These are phyloP conservation scores for Canna indica DNA, from an alignment of 176 grass and related monocot species.

Conservation along the genomic window DNA sequence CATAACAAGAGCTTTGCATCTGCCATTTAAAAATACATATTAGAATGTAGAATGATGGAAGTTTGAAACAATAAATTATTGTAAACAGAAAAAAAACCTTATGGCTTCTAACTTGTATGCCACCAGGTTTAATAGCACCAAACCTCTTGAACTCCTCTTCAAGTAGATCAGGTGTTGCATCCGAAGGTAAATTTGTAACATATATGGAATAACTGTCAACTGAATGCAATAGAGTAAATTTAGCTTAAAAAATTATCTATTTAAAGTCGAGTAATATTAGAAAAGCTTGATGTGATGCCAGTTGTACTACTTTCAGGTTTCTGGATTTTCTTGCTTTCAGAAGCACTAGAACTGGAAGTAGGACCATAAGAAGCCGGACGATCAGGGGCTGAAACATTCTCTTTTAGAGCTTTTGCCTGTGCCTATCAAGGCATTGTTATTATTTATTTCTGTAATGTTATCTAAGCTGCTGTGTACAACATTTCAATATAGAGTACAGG, in stretches of 20 bases:
- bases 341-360: conserved; percentile 38
- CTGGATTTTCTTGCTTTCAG: conserved; percentile 24
- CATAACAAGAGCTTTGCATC: conserved; percentile 55
- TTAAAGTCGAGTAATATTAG: background rate
- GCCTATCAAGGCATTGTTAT: background rate
- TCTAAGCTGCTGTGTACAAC: background rate
- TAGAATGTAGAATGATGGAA: background rate
- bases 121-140: conserved; percentile 5
- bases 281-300: background rate
- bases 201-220: conserved; percentile 41
- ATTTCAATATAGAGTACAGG: background rate
- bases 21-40: conserved; percentile 32
- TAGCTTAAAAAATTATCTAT: background rate
- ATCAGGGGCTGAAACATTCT: conserved; percentile 22
- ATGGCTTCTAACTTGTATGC: background rate
- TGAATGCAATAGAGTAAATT: background rate
- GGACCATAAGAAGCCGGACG: conserved; percentile 30
- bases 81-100: background rate
- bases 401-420: conserved; percentile 84
- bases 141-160: conserved; percentile 26
- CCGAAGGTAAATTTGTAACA: conserved; percentile 52
- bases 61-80: background rate
- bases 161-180: conserved; percentile 52
- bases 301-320: background rate
- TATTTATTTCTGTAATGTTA: background rate